These are phyloP conservation scores for Phycomyces blakesleeanus DNA, from an alignment of 192 early-diverging fungal genomes.

Conservation along the genomic window DNA sequence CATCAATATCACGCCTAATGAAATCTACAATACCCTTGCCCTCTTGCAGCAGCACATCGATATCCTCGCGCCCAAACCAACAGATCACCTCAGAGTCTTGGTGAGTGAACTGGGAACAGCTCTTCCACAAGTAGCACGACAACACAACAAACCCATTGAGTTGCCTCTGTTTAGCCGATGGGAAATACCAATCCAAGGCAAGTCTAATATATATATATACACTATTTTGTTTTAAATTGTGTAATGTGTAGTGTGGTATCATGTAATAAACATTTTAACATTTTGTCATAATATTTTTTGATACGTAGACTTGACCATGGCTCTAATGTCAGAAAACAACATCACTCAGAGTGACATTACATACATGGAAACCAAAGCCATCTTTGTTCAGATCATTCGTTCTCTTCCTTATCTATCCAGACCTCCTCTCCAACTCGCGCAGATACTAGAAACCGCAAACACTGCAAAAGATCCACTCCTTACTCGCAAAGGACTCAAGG, in stretches of 20 bases:
- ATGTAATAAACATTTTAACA: no score
- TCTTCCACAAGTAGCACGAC: slow-evolving; percentile 69
- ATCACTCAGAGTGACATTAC: slow-evolving; percentile 87
- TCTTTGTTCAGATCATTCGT: slow-evolving; percentile 89
- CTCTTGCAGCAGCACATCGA: slow-evolving; percentile 79
- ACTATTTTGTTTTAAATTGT: no score
- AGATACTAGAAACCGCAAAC: slow-evolving; percentile 73
- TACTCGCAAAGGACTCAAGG: slow-evolving; percentile 91
- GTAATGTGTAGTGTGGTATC: neutral
- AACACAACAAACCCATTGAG: slow-evolving; percentile 66
- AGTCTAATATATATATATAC: no score
- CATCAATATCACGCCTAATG: slow-evolving; percentile 87
- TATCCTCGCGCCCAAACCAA: slow-evolving; percentile 65
- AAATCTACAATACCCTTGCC: slow-evolving; percentile 88
- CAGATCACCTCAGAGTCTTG: slow-evolving; percentile 73
- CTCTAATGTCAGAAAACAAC: slow-evolving; percentile 71
- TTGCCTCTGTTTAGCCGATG: slow-evolving; percentile 73
- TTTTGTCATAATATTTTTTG: no score
- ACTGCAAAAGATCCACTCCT: slow-evolving; percentile 78
- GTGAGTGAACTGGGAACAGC: slow-evolving; percentile 73
- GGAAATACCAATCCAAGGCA: slow-evolving; percentile 72
- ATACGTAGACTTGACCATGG: slow-evolving; percentile 39
- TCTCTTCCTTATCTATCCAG: slow-evolving; percentile 70
- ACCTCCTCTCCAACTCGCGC: slow-evolving; percentile 56
- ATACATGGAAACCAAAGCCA: slow-evolving; percentile 92